Evolutionary conservation across 192 early-diverging fungal genomes (phyloP).

Genomic region (Coemansia sp.): DNA sequence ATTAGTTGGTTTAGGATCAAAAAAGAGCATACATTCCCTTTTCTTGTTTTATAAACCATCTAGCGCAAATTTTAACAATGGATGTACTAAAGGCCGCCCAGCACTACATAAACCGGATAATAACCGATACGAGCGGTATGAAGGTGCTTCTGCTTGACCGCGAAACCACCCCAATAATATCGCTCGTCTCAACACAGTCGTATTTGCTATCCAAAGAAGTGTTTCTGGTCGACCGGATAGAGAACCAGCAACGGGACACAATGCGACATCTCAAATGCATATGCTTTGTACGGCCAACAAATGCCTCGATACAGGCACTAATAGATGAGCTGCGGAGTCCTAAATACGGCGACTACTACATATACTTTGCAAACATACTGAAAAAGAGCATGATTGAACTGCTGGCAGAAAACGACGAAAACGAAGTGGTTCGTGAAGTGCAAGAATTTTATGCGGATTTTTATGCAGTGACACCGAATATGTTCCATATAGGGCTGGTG

Average conservation of each 20-base stretch:
- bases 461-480: constrained; percentile 74
- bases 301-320: constrained; percentile 78
- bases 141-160: constrained; percentile 92
- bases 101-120: constrained; percentile 91
- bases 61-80: constrained; percentile 48
- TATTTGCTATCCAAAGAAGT: constrained; percentile 87
- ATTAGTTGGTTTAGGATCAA: neutral
- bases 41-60: neutral
- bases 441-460: constrained; percentile 97
- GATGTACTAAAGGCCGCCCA: constrained; percentile 78
- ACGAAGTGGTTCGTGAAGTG: constrained; percentile 90
- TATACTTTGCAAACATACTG: constrained; percentile 95
- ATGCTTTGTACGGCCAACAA: constrained; percentile 85
- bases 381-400: constrained; percentile 88
- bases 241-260: constrained; percentile 78
- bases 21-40: neutral
- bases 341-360: constrained; percentile 93
- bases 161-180: constrained; percentile 96
- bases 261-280: constrained; percentile 96
- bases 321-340: constrained; percentile 90
- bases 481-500: constrained; percentile 76
- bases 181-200: constrained; percentile 91
- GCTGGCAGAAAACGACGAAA: constrained; percentile 93
- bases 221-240: constrained; percentile 91
- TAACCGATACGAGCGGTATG: constrained; percentile 89